A percentile compares a stretch with the other conserved stretches of the same genome.
Evolutionary conservation across 2,329 filamentous ascomycete species (phyloP).

Genomic region (Talaromyces sp.): DNA sequence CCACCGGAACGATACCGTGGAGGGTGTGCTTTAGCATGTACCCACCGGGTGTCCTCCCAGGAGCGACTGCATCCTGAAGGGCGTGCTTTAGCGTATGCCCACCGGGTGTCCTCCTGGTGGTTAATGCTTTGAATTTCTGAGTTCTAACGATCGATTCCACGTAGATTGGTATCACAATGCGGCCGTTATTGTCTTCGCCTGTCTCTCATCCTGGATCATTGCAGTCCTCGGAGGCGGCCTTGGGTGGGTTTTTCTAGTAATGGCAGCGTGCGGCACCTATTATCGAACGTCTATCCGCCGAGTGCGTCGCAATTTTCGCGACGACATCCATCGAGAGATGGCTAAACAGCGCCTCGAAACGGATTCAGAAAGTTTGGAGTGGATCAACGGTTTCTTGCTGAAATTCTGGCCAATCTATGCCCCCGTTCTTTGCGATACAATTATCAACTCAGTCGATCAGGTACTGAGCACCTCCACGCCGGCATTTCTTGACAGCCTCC

Average conservation of each 20-base stretch:
- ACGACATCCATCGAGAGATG: conserved; percentile 88
- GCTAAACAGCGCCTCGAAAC: conserved; percentile 83
- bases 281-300: conserved; percentile 93
- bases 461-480: conserved; percentile 91
- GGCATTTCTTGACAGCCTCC: conserved; percentile 86
- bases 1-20: background rate
- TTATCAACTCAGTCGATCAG: conserved; percentile 93
- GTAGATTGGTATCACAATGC: conserved; percentile 98
- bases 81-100: background rate
- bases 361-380: conserved; percentile 89
- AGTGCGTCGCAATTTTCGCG: conserved; percentile 90
- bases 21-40: background rate
- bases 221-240: conserved; percentile 87
- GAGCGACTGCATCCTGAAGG: background rate
- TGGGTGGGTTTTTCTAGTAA: conserved; percentile 89
- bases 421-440: conserved; percentile 84
- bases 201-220: conserved; percentile 83
- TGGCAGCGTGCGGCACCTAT: conserved; percentile 90
- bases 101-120: background rate
- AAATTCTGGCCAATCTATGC: conserved; percentile 99
- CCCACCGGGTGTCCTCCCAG: background rate
- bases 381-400: conserved; percentile 98
- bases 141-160: conserved; percentile 10
- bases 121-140: background rate
- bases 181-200: conserved; percentile 89